Evolutionary conservation across 2,329 filamentous ascomycete species (phyloP).

Genomic region (Alternaria ventricosa): DNA sequence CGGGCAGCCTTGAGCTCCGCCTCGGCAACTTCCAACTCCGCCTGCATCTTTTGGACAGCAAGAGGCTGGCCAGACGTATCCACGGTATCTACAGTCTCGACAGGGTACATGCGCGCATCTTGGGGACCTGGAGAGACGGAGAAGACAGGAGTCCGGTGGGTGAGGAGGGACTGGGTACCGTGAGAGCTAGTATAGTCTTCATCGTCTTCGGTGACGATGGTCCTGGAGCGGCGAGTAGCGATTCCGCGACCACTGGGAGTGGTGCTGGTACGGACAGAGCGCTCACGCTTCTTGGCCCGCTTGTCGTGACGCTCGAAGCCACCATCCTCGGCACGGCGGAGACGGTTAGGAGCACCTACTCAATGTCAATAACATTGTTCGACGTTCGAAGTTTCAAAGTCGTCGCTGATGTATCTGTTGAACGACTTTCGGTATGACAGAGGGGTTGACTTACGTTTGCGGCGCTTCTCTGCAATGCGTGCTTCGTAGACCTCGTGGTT

Average conservation of each 20-base stretch:
- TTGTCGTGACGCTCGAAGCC: slow-evolving; percentile 37
- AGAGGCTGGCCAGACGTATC: slow-evolving; percentile 24
- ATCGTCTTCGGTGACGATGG: slow-evolving; percentile 19
- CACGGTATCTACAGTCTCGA: slow-evolving; percentile 7
- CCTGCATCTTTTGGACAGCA: slow-evolving; percentile 33
- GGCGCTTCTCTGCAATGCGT: slow-evolving; percentile 32
- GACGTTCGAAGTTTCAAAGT: not conserved
- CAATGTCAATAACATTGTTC: slow-evolving; percentile 4
- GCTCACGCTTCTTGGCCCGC: slow-evolving; percentile 10
- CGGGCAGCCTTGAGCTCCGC: slow-evolving; percentile 39
- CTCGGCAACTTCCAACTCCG: slow-evolving; percentile 41
- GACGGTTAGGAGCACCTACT: slow-evolving; percentile 25
- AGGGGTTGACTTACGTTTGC: slow-evolving; percentile 27
- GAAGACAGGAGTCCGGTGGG: slow-evolving; percentile 11
- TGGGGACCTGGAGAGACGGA: slow-evolving; percentile 16
- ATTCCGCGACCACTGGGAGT: slow-evolving; percentile 6
- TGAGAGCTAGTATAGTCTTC: slow-evolving; percentile 12
- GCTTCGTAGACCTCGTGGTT: slow-evolving; percentile 39
- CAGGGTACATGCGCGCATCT: slow-evolving; percentile 1
- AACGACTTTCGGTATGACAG: not conserved
- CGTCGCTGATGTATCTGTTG: not conserved
- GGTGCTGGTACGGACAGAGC: slow-evolving; percentile 12
- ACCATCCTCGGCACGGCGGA: slow-evolving; percentile 35
- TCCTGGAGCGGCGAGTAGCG: not conserved
- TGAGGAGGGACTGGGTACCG: not conserved